Base-by-base conservation (phyloP, 2,329 filamentous ascomycete genomes). In the Beauveria sp. region DNA sequence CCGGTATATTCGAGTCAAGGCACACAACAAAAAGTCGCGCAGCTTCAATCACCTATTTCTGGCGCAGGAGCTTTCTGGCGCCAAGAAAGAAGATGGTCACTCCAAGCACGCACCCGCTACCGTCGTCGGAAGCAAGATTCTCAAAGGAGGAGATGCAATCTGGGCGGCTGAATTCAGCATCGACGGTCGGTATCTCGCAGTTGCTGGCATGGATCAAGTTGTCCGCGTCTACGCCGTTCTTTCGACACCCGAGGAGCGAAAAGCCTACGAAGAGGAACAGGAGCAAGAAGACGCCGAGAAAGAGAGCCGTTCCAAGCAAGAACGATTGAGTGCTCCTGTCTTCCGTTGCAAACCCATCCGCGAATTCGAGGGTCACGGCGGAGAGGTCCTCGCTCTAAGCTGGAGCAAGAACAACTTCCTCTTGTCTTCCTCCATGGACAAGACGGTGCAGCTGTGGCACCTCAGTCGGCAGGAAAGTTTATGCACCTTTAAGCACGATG, bases 391-490 rank as follows among this genome's bases (percentile, higher is more conserved):
- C 65, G 93, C 96, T 71, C 74, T 99, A 63, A 96, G 91, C 72
- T 99, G 95, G 95, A 98, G 93, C 78, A 99, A 98, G 80, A 99
- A 99, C 75, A 96, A 96, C 72, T 99, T 99, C 67, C 75, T 99
- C 30, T 80, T 99, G 18, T 97, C 93, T 3, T 96, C 93, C 0
- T 96, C 93, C 0, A 97, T 98, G 92, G 95, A 99, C 72, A 97
- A 97, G 78, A 96, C 93, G 0, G 95, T 99, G 14, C 85, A 91
- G 16, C 75, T 99, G 53, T 99, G 95, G 93, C 95, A 99, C 74
- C 81, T 95, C 64, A 93, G 85, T 70, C 83, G 93, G 58, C 75
- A 82, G 3, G 93, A 98, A 69, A 97, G 92, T 69, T 79, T 99
- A 0, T 96, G 92, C 73, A 92, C 89, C 2, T 99, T 98, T 77